These are phyloP conservation scores for Penicillium coffeae DNA, from an alignment of 495 filamentous ascomycete species.

Conservation along the genomic window DNA sequence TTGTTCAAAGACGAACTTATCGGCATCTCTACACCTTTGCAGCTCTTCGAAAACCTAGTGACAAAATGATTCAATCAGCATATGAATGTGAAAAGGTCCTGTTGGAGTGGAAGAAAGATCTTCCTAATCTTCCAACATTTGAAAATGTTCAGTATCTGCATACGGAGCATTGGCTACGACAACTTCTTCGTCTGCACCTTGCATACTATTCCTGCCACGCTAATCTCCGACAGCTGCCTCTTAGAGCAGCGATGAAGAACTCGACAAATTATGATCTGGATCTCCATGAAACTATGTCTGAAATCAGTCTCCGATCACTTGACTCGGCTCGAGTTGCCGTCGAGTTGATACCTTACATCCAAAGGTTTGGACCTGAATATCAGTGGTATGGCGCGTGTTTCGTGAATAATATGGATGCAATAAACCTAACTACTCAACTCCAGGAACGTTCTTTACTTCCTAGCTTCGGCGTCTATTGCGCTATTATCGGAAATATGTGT, in stretches of 20 bases:
- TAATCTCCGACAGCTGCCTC: constrained; percentile 12
- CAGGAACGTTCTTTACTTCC: constrained; percentile 22
- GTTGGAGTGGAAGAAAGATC: constrained; percentile 9
- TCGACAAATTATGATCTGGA: no score
- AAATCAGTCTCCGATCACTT: constrained; percentile 1
- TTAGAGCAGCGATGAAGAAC: no score
- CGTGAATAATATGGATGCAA: no score
- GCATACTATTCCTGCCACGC: constrained; percentile 15
- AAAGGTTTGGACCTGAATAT: constrained; percentile 3
- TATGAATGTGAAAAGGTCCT: constrained; percentile 9
- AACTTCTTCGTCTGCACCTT: constrained; percentile 16
- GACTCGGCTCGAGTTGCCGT: constrained; percentile 15
- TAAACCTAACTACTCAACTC: neutral
- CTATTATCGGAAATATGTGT: constrained; percentile 6
- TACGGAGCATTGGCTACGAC: neutral
- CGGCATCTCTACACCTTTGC: constrained; percentile 8
- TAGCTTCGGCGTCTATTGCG: constrained; percentile 12
- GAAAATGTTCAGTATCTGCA: neutral
- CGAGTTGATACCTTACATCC: constrained; percentile 2
- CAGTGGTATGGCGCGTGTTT: constrained; percentile 9
- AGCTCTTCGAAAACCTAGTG: neutral
- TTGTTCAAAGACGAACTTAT: constrained; percentile 14
- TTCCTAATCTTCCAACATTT: constrained; percentile 2
- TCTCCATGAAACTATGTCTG: no score
- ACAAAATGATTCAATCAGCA: constrained; percentile 3